These are phyloP conservation scores for Hymenoscyphus linearis DNA, from an alignment of 2,329 filamentous ascomycete species.

Conservation along the genomic window DNA sequence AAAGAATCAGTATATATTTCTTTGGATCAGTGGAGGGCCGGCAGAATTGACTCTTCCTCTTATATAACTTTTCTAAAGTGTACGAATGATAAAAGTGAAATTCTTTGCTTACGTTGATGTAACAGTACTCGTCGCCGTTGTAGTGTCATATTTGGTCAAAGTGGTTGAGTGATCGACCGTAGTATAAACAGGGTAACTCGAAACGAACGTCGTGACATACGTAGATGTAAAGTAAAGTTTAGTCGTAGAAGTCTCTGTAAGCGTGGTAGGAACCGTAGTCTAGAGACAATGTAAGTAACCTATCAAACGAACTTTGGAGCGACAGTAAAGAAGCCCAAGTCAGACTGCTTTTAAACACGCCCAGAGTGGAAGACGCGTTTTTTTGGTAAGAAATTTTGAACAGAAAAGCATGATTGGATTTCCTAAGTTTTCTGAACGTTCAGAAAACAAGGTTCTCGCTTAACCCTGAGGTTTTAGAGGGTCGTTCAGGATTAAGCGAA, in stretches of 20 bases:
- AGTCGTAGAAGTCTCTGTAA: background rate
- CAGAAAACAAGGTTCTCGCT: background rate
- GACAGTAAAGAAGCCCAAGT: background rate
- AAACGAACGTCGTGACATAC: conserved; percentile 7
- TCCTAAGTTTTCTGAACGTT: no score
- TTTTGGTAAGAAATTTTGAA: no score
- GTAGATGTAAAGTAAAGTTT: conserved; percentile 9
- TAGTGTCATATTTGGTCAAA: background rate
- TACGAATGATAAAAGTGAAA: background rate
- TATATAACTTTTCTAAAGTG: no score
- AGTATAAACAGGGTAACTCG: conserved; percentile 1
- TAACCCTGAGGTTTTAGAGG: background rate
- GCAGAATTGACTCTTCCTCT: no score
- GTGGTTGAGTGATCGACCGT: conserved; percentile 2
- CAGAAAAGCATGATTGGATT: no score
- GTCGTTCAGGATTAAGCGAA: background rate
- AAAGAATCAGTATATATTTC: no score
- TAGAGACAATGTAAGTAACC: background rate
- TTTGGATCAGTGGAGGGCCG: no score
- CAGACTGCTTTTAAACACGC: background rate
- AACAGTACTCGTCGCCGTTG: background rate
- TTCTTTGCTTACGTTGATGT: background rate
- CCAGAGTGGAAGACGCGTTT: background rate
- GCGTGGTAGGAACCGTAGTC: conserved; percentile 3
- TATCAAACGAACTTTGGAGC: background rate